Conservation (phyloP, 1,284 basidiomycete species). For the Cryptococcus sp. region DNA sequence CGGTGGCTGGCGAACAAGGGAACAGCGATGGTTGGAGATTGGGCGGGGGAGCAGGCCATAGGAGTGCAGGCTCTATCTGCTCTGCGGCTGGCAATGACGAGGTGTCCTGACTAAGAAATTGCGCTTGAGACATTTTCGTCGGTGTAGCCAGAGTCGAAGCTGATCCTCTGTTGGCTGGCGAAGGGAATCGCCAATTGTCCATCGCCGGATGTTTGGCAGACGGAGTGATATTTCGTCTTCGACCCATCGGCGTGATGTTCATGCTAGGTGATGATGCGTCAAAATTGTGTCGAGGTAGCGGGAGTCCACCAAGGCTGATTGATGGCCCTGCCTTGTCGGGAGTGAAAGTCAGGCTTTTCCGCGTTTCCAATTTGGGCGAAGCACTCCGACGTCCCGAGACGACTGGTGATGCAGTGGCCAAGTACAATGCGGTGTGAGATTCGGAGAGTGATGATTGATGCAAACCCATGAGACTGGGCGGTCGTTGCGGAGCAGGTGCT, state of each 20-base stretch:
- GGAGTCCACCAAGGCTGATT: slow-evolving; percentile 18
- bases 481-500: slow-evolving; percentile 16
- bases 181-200: slow-evolving; percentile 47
- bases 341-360: slow-evolving; percentile 42
- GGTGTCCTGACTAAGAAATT: slow-evolving; percentile 1
- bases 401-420: slow-evolving; percentile 47
- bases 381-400: slow-evolving; percentile 32
- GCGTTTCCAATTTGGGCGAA: slow-evolving; percentile 36
- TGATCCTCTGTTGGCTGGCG: slow-evolving; percentile 10
- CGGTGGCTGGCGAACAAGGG: slow-evolving; percentile 34
- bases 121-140: slow-evolving; percentile 11
- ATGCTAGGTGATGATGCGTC: slow-evolving; percentile 22
- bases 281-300: slow-evolving; percentile 9
- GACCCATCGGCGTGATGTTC: slow-evolving; percentile 14
- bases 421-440: slow-evolving; percentile 49
- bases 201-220: slow-evolving; percentile 40
- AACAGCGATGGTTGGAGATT: slow-evolving; percentile 36
- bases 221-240: slow-evolving; percentile 29
- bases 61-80: slow-evolving; percentile 24
- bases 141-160: slow-evolving; percentile 25
- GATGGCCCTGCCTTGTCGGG: slow-evolving; percentile 41
- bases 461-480: slow-evolving; percentile 31
- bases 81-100: not conserved
- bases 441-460: slow-evolving; percentile 50
- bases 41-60: slow-evolving; percentile 31